Conservation (phyloP, 1,284 basidiomycete species). For the Cutaneotrichosporon sp. region DNA sequence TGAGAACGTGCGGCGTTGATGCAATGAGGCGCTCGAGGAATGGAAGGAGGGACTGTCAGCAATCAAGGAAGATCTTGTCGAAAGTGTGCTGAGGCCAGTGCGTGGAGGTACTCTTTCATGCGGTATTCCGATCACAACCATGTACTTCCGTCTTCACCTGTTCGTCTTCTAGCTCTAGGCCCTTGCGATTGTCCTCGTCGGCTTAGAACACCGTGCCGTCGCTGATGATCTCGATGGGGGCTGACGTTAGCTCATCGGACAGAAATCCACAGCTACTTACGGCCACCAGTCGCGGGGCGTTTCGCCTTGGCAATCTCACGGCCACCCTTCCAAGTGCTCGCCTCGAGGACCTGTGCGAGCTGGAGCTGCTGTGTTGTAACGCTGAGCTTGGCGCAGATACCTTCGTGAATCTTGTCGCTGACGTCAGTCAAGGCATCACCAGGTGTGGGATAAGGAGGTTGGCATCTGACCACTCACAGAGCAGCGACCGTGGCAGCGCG, state of each 20-base stretch:
- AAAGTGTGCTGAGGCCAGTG: too few species aligned
- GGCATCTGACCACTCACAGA: conserved; percentile 60
- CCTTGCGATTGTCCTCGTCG: background rate
- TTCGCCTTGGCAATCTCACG: conserved; percentile 81
- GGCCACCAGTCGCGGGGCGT: conserved; percentile 67
- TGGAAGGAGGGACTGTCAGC: background rate
- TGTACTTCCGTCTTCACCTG: background rate
- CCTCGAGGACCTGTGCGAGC: conserved; percentile 85
- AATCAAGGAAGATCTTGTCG: background rate
- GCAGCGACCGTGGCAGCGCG: conserved; percentile 88
- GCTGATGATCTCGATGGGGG: conserved; percentile 42
- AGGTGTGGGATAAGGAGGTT: background rate
- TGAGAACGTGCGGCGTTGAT: background rate
- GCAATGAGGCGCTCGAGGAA: background rate
- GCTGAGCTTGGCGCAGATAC: conserved; percentile 64
- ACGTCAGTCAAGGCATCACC: background rate
- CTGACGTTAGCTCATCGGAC: conserved; percentile 15
- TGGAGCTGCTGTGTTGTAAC: conserved; percentile 56
- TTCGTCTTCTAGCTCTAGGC: background rate
- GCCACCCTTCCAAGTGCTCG: conserved; percentile 93
- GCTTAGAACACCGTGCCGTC: conserved; percentile 40
- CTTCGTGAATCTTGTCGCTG: conserved; percentile 76
- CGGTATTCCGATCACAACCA: background rate
- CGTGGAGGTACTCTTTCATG: background rate
- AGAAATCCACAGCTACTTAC: conserved; percentile 22